Percentiles rank a stretch among this genome's conserved stretches.
Evolutionary conservation across 1,284 basidiomycete species (phyloP).

Genomic region (Rhodotorula sp.): DNA sequence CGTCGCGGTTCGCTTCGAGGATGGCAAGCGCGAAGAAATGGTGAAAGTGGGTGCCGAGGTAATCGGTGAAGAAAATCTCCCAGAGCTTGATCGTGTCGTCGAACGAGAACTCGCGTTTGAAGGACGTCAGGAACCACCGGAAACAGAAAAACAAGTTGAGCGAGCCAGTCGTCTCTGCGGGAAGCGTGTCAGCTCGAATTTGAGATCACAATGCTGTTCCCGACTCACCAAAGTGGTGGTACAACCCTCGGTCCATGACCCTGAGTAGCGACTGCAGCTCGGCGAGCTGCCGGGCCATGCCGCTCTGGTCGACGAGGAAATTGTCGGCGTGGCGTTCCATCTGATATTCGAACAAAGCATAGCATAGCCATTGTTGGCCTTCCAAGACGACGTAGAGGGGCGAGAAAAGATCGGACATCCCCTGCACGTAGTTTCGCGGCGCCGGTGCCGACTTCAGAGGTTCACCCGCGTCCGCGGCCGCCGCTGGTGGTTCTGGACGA

Average conservation of each 20-base stretch:
- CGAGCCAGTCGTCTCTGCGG: slow-evolving; percentile 76
- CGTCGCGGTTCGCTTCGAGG: slow-evolving; percentile 87
- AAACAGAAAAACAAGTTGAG: slow-evolving; percentile 85
- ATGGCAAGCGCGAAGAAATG: slow-evolving; percentile 92
- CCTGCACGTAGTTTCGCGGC: slow-evolving; percentile 76
- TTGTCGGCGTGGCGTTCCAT: slow-evolving; percentile 97
- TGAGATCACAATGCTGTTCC: not conserved
- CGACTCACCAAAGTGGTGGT: slow-evolving; percentile 71
- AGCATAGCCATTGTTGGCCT: slow-evolving; percentile 82
- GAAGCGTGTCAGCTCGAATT: not conserved
- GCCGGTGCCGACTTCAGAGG: not conserved
- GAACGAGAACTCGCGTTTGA: slow-evolving; percentile 94
- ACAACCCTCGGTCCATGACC: slow-evolving; percentile 91
- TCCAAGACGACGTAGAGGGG: slow-evolving; percentile 90
- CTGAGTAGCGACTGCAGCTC: slow-evolving; percentile 85
- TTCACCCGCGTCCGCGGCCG: not conserved
- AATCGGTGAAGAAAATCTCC: slow-evolving; percentile 94
- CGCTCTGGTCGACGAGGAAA: slow-evolving; percentile 92
- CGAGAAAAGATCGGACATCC: slow-evolving; percentile 95
- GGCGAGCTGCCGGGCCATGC: slow-evolving; percentile 91
- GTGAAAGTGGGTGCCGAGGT: slow-evolving; percentile 82
- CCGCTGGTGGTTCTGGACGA: not conserved
- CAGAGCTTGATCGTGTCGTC: slow-evolving; percentile 82
- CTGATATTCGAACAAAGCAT: slow-evolving; percentile 91
- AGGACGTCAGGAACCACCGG: slow-evolving; percentile 66